These are phyloP conservation scores for Phylloporus arenicola DNA, from an alignment of 768 basidiomycete species.

Conservation along the genomic window DNA sequence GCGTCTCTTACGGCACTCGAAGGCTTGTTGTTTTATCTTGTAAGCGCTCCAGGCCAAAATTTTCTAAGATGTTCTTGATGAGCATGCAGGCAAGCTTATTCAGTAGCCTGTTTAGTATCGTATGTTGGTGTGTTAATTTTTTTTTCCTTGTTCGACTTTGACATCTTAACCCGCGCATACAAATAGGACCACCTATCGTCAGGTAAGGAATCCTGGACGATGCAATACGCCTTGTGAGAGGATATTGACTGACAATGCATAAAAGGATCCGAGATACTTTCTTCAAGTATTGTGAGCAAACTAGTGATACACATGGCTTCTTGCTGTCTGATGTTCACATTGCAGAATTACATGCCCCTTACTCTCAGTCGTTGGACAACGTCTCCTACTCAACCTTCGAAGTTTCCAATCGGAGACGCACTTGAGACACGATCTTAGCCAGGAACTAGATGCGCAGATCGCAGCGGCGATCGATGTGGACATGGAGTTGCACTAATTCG, in stretches of 20 bases:
- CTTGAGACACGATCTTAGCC: background rate
- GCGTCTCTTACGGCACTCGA: background rate
- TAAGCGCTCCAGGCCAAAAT: background rate
- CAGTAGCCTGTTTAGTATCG: background rate
- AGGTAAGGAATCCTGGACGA: background rate
- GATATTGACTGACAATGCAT: background rate
- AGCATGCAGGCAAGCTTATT: background rate
- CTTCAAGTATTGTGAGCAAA: background rate
- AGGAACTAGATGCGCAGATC: background rate
- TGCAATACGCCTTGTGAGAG: background rate
- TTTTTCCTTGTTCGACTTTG: background rate
- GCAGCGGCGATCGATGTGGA: background rate
- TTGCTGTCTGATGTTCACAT: no score
- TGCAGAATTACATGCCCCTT: background rate
- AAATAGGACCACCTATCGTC: background rate
- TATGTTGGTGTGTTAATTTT: slow-evolving; percentile 1
- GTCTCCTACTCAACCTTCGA: slow-evolving; percentile 2
- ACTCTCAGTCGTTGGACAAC: background rate
- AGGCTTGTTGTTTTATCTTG: slow-evolving; percentile 12
- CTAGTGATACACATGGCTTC: background rate
- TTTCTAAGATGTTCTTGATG: background rate
- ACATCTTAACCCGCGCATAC: no score
- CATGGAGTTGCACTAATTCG: background rate
- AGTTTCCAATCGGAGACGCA: background rate
- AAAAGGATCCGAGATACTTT: background rate